Conservation (phyloP, 1,139 yeast species). For the Geotrichum citri-aurantii region DNA sequence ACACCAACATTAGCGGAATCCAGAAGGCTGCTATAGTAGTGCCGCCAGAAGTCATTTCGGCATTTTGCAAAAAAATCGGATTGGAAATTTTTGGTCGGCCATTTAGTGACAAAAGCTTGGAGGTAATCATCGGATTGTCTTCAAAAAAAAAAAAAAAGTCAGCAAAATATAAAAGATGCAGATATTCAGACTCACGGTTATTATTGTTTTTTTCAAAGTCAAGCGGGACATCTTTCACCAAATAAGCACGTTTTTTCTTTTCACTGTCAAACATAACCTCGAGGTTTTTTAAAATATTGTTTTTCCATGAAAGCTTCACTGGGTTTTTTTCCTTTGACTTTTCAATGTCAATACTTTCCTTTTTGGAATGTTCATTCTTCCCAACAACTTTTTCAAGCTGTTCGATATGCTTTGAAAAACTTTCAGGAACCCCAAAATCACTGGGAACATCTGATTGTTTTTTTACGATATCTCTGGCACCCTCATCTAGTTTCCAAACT, state of each 20-base stretch:
- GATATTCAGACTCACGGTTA: neutral
- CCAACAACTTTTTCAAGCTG: too few relatives aligned
- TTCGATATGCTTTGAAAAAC: too few relatives aligned
- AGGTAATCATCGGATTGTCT: neutral
- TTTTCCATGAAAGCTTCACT: neutral
- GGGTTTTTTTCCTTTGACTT: neutral
- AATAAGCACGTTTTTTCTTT: neutral
- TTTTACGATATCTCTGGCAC: too few relatives aligned
- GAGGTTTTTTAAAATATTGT: conserved; percentile 9
- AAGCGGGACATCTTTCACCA: neutral
- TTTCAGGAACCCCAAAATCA: too few relatives aligned
- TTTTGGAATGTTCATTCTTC: too few relatives aligned
- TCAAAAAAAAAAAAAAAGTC: neutral
- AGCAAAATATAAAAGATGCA: neutral
- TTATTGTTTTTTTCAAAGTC: neutral
- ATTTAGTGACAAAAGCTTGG: neutral
- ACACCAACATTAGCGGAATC: conserved; percentile 16
- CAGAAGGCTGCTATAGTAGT: conserved; percentile 15
- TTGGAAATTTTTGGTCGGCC: neutral
- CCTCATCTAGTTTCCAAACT: too few relatives aligned
- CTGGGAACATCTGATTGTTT: too few relatives aligned
- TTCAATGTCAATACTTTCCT: neutral
- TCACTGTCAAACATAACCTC: conserved; percentile 1
- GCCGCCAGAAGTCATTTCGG: conserved; percentile 13
- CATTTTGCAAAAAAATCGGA: neutral